These are phyloP conservation scores for Suhomyces bribrorum DNA, from an alignment of 1,139 yeast species.

Conservation along the genomic window DNA sequence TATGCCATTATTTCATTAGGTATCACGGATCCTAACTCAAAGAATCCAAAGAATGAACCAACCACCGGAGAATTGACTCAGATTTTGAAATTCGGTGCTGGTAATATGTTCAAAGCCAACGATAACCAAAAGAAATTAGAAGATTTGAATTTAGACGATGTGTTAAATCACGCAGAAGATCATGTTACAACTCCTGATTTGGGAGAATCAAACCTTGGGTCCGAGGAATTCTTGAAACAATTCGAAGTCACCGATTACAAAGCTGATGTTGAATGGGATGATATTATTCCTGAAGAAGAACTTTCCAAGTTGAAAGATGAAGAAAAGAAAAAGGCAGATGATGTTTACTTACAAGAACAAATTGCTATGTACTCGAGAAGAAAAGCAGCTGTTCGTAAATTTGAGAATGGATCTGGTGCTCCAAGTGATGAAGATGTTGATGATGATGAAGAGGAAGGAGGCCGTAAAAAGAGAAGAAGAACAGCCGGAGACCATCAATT, in stretches of 20 bases:
- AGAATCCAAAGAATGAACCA: conserved; percentile 63
- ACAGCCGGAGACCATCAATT: conserved; percentile 56
- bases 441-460: conserved; percentile 38
- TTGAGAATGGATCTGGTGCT: conserved; percentile 22
- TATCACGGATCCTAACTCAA: conserved; percentile 69
- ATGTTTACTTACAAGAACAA: conserved; percentile 83
- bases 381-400: conserved; percentile 67
- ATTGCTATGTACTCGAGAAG: conserved; percentile 84
- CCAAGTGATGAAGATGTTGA: conserved; percentile 35
- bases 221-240: conserved; percentile 95
- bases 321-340: conserved; percentile 84
- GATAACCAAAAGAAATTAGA: conserved; percentile 95
- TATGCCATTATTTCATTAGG: conserved; percentile 97
- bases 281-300: conserved; percentile 96
- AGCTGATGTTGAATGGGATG: conserved; percentile 99
- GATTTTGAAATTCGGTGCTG: conserved; percentile 96
- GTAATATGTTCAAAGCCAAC: conserved; percentile 91
- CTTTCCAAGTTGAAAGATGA: conserved; percentile 85
- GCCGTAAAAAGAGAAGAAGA: conserved; percentile 31
- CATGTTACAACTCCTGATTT: conserved; percentile 94
- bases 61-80: conserved; percentile 83
- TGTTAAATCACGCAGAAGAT: conserved; percentile 94
- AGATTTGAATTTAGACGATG: conserved; percentile 93
- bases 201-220: conserved; percentile 96
- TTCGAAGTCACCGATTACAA: conserved; percentile 98